Base-by-base conservation (phyloP, 176 grass and related monocot genomes). In the Chloris gayana region DNA sequence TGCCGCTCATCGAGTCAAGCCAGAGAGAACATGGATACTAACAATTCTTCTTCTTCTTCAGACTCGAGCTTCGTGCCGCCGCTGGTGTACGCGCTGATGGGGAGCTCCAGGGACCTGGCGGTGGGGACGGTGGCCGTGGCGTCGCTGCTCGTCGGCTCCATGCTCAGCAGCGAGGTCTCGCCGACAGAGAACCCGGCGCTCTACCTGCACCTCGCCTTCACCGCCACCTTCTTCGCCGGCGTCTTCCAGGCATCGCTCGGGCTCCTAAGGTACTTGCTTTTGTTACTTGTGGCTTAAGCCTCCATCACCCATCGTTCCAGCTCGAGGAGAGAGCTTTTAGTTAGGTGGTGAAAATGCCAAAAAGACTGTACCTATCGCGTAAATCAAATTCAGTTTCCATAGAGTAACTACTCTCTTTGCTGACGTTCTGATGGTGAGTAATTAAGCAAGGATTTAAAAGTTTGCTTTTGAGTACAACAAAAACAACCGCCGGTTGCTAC, bases 11-110 rank as follows among this genome's bases (percentile, higher is more conserved):
- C 46, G 4, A 17, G 14, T 49, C 47, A 50, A 50, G 47, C n/a
- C n/a, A n/a, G n/a, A n/a, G n/a, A n/a, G n/a, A n/a, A n/a, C n/a
- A n/a, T n/a, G n/a, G 4, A 19, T 62, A 3, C 4, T 59, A 49
- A 49, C 14, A 17, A 5, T 17, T 15, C n/a, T n/a, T n/a, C n/a
- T n/a, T 9, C 1, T 44, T 11, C 49, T n/a, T 25, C 70, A 98
- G 95, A 98, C 89, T 98, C 95, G 32, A 98, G 95, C 90, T 98
- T 98, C 54, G 92, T 98, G 67, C 95, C 95, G 59, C 95, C 95
- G 87, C 76, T 98, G 83, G 95, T 98, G 83, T 98, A 98, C 67
- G 90, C 95, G 17, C 90, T 98, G 88, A 94, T 98, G 92, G 95
- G 95, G 51, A 95, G 95, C 87, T 94, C 92, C 22, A 75, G 77